phyloP scores from a whole-genome alignment of 2,329 filamentous ascomycete genomes.

The Exophiala phaeomuriformis region DNA sequence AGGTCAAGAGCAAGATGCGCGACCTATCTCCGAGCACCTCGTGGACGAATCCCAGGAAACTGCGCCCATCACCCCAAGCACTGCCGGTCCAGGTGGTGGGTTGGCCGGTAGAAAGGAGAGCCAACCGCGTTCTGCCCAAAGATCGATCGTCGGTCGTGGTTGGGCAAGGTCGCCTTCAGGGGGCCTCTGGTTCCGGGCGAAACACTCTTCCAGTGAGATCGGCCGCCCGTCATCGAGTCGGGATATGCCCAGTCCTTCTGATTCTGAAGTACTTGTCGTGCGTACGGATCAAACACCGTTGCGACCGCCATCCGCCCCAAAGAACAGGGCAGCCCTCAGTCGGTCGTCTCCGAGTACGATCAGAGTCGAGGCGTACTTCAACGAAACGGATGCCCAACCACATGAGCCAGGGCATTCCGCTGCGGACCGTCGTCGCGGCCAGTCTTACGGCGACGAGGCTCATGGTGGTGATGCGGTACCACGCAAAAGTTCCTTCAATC shows the following conservation, averaged over 20 bases:
- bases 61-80: not conserved
- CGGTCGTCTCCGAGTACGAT: constrained; percentile 6
- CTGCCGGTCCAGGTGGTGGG: not conserved
- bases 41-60: not conserved
- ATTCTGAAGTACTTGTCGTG: constrained; percentile 6
- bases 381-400: not conserved
- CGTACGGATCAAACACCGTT: constrained; percentile 18
- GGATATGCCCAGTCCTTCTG: not conserved
- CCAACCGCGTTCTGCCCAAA: constrained; percentile 2
- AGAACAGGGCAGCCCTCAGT: not conserved
- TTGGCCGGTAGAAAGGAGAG: constrained; percentile 1
- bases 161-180: constrained; percentile 16
- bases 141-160: constrained; percentile 1
- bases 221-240: not conserved
- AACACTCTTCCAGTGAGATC: constrained; percentile 8
- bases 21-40: not conserved
- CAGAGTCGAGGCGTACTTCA: constrained; percentile 16
- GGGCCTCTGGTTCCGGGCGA: constrained; percentile 8
- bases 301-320: constrained; percentile 9
- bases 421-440: not conserved
- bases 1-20: not conserved
- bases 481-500: constrained; percentile 15
- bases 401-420: not conserved
- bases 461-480: not conserved
- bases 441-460: no score